phyloP scores from a whole-genome alignment of 2,329 filamentous ascomycete genomes.

The Paecilomyces sp. region DNA sequence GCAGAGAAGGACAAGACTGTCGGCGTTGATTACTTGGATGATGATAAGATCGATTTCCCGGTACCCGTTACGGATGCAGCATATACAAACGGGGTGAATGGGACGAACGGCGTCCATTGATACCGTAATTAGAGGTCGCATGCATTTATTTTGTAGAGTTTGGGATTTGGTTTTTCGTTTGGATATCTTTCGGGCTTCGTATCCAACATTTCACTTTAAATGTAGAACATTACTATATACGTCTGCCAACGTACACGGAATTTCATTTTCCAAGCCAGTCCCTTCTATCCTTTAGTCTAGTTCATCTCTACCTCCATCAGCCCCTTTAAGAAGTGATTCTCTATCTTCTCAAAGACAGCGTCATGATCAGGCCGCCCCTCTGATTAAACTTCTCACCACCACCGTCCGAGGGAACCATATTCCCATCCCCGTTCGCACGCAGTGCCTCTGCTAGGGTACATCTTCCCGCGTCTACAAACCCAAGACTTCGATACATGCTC shows the following conservation, averaged over 20 bases:
- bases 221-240: neutral
- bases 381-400: slow-evolving; percentile 12
- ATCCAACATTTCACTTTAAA: neutral
- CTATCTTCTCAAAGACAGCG: neutral
- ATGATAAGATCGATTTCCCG: slow-evolving; percentile 29
- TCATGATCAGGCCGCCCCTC: slow-evolving; percentile 14
- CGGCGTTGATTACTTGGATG: slow-evolving; percentile 27
- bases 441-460: slow-evolving; percentile 23
- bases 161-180: neutral
- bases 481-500: slow-evolving; percentile 18
- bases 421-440: slow-evolving; percentile 19
- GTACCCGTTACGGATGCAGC: slow-evolving; percentile 1
- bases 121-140: neutral
- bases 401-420: slow-evolving; percentile 19
- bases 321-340: too few species aligned
- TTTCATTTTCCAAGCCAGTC: neutral
- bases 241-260: neutral
- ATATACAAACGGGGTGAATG: neutral
- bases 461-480: slow-evolving; percentile 18
- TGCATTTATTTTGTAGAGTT: too few species aligned
- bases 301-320: neutral
- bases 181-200: neutral
- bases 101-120: neutral
- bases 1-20: slow-evolving; percentile 24
- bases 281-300: neutral